phyloP scores from a whole-genome alignment of 257 asterid genomes.

The Leonotis leonurus region DNA sequence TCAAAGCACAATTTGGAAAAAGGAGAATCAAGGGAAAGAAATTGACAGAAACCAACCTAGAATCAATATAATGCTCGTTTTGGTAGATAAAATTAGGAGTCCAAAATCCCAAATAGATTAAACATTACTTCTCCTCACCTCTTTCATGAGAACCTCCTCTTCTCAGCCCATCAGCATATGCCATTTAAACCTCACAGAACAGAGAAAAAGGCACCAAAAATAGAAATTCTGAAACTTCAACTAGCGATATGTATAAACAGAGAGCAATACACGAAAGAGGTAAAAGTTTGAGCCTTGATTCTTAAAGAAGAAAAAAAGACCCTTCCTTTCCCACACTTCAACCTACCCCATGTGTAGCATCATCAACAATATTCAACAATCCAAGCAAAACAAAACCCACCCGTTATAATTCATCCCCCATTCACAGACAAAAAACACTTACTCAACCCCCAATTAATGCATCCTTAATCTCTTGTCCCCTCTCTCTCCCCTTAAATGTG shows the following conservation, averaged over 20 bases:
- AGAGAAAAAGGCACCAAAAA: background rate
- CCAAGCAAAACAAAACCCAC: constrained; percentile 32
- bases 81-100: no score
- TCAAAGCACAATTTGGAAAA: constrained; percentile 4
- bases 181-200: constrained; percentile 31
- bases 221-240: background rate
- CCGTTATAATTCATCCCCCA: constrained; percentile 29
- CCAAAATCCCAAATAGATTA: constrained; percentile 16
- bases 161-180: constrained; percentile 32
- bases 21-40: background rate
- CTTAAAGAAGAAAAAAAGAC: constrained; percentile 8
- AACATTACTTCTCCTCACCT: constrained; percentile 31
- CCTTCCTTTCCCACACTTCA: constrained; percentile 34
- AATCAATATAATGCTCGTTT: background rate
- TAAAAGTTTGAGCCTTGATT: constrained; percentile 6
- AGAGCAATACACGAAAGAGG: background rate
- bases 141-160: constrained; percentile 35
- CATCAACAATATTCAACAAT: constrained; percentile 29
- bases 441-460: constrained; percentile 27
- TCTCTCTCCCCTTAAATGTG: constrained; percentile 19
- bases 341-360: constrained; percentile 42
- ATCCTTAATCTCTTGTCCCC: constrained; percentile 12
- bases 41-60: background rate
- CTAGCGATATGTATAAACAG: background rate
- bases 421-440: constrained; percentile 32